phyloP scores from a whole-genome alignment of 2,329 filamentous ascomycete species.

The Monosporascus sp. region DNA sequence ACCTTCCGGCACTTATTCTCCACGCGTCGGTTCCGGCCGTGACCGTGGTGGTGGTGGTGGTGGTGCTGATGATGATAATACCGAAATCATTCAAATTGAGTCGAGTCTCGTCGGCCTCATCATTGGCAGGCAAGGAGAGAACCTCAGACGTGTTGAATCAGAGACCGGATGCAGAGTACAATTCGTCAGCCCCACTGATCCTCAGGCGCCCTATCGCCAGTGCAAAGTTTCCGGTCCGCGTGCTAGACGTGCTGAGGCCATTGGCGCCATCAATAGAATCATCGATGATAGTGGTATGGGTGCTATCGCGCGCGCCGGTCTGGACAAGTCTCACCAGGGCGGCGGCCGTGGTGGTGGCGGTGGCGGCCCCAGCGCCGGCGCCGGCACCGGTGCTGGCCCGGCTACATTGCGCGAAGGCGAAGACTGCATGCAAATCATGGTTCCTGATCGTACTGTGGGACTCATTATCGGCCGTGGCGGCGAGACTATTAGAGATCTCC shows the following conservation, averaged over 20 bases:
- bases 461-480: conserved; percentile 91
- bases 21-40: conserved; percentile 46
- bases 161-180: conserved; percentile 82
- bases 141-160: conserved; percentile 76
- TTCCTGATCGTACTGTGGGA: conserved; percentile 86
- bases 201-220: conserved; percentile 67
- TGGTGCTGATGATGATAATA: conserved; percentile 57
- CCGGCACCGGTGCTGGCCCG: conserved; percentile 21
- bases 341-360: conserved; percentile 29
- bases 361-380: conserved; percentile 6
- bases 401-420: conserved; percentile 69
- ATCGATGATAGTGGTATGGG: conserved; percentile 77
- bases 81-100: conserved; percentile 81
- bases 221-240: conserved; percentile 80
- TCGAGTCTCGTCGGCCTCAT: conserved; percentile 84
- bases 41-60: conserved; percentile 36
- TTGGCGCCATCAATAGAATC: conserved; percentile 78
- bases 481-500: conserved; percentile 87
- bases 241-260: conserved; percentile 69
- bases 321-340: conserved; percentile 36
- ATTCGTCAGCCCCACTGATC: conserved; percentile 73
- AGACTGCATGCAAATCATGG: conserved; percentile 88
- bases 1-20: conserved; percentile 51
- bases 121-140: conserved; percentile 87
- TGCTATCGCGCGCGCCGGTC: conserved; percentile 41